Conservation (phyloP, 768 basidiomycete genomes). For the Pulveroboletus sp. region DNA sequence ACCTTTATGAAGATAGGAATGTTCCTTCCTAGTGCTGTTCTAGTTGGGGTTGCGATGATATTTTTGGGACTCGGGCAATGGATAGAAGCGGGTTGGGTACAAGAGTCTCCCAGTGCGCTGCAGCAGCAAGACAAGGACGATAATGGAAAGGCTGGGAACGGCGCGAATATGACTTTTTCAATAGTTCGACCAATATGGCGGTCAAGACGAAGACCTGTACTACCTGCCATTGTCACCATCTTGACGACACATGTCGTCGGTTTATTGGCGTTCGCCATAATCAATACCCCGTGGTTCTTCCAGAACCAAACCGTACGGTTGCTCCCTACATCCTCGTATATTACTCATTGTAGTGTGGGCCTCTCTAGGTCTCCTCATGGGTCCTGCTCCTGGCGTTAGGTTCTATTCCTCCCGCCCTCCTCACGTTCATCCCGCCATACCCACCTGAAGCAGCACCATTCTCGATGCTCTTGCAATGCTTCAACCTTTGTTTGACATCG, state of each 20-base stretch:
- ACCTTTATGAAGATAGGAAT: constrained; percentile 85
- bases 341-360: constrained; percentile 15
- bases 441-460: constrained; percentile 33
- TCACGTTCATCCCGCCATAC: constrained; percentile 26
- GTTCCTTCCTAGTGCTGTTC: constrained; percentile 83
- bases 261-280: constrained; percentile 41
- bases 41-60: constrained; percentile 83
- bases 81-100: constrained; percentile 62
- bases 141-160: constrained; percentile 9
- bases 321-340: not conserved
- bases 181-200: constrained; percentile 4
- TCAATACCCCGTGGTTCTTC: constrained; percentile 45
- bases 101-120: not conserved
- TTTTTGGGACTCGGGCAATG: constrained; percentile 73
- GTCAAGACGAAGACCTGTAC: constrained; percentile 47
- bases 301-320: constrained; percentile 38
- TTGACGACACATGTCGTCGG: constrained; percentile 54
- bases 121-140: constrained; percentile 4
- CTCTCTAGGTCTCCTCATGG: constrained; percentile 27
- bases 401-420: constrained; percentile 30
- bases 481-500: constrained; percentile 81
- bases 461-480: constrained; percentile 55
- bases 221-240: constrained; percentile 51
- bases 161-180: not conserved
- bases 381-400: constrained; percentile 29